Percentiles rank a stretch among this genome's conserved stretches.
Conservation (phyloP, 768 basidiomycete species). For the Tylopilus vinaceipallidus region DNA sequence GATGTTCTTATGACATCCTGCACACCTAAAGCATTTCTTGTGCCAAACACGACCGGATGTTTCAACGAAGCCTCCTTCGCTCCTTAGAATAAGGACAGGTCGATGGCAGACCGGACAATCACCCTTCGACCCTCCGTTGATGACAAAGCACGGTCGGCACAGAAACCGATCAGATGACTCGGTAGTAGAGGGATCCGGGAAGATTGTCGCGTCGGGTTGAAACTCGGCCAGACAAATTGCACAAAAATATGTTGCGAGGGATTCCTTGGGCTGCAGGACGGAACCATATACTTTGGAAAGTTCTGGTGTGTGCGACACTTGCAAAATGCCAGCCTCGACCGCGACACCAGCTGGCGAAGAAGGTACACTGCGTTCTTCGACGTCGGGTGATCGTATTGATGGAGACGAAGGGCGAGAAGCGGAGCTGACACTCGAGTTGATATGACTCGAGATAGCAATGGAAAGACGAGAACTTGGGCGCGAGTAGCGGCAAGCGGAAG, state of each 20-base stretch:
- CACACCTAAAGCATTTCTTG: constrained; percentile 75
- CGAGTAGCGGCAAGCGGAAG: constrained; percentile 47
- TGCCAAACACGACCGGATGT: constrained; percentile 75
- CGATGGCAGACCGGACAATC: constrained; percentile 64
- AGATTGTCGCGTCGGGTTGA: constrained; percentile 82
- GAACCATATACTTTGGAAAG: constrained; percentile 84
- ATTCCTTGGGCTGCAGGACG: constrained; percentile 74
- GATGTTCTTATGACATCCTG: constrained; percentile 69
- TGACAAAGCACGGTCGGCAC: constrained; percentile 70
- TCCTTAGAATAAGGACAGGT: constrained; percentile 70
- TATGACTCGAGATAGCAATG: constrained; percentile 40
- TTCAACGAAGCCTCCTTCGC: constrained; percentile 77
- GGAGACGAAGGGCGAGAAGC: constrained; percentile 58
- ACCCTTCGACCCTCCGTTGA: constrained; percentile 76
- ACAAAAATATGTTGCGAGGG: constrained; percentile 68
- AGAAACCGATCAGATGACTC: constrained; percentile 51
- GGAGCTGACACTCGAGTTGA: constrained; percentile 58
- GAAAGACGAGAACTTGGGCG: constrained; percentile 39
- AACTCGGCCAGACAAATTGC: constrained; percentile 62
- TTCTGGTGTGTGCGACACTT: constrained; percentile 58
- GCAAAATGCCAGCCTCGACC: constrained; percentile 59
- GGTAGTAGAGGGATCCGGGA: constrained; percentile 57
- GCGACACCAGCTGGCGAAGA: constrained; percentile 43
- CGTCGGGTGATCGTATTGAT: constrained; percentile 40
- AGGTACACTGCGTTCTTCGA: constrained; percentile 19